These are phyloP conservation scores for Cladosporium sp. DNA, from an alignment of 2,329 filamentous ascomycete species.

Conservation along the genomic window DNA sequence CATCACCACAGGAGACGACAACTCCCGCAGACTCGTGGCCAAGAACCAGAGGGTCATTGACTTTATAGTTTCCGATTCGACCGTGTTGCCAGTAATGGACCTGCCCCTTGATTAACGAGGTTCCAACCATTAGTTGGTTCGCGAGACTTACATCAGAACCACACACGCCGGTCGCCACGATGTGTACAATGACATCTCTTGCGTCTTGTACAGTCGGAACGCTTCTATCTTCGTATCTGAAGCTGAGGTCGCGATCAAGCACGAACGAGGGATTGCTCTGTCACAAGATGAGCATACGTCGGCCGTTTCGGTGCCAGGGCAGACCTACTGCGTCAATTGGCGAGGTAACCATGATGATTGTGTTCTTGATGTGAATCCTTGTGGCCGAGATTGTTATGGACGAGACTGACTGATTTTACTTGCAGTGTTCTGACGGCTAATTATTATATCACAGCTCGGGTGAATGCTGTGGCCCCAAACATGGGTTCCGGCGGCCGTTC, in stretches of 20 bases:
- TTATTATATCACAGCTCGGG: background rate
- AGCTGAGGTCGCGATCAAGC: slow-evolving; percentile 4
- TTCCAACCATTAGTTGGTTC: background rate
- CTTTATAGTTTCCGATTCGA: slow-evolving; percentile 45
- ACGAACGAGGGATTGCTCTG: slow-evolving; percentile 20
- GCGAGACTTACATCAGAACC: slow-evolving; percentile 26
- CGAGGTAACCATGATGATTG: background rate
- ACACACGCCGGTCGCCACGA: slow-evolving; percentile 23
- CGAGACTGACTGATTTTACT: background rate
- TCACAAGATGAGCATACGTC: background rate
- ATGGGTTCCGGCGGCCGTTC: background rate
- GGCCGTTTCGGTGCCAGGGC: background rate
- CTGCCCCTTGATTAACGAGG: background rate
- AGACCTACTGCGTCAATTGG: background rate
- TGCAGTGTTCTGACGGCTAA: no score
- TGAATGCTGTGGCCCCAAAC: background rate
- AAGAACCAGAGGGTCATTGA: slow-evolving; percentile 35
- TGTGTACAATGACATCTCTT: slow-evolving; percentile 19
- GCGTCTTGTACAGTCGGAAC: slow-evolving; percentile 9
- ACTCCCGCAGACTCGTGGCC: slow-evolving; percentile 36
- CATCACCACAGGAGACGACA: slow-evolving; percentile 29
- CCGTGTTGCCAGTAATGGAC: slow-evolving; percentile 49
- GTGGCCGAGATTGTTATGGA: background rate
- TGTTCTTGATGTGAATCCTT: background rate
- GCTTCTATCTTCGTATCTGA: slow-evolving; percentile 18